Base-by-base conservation (phyloP, 2,329 filamentous ascomycete species). In the Stemphylium beticola region DNA sequence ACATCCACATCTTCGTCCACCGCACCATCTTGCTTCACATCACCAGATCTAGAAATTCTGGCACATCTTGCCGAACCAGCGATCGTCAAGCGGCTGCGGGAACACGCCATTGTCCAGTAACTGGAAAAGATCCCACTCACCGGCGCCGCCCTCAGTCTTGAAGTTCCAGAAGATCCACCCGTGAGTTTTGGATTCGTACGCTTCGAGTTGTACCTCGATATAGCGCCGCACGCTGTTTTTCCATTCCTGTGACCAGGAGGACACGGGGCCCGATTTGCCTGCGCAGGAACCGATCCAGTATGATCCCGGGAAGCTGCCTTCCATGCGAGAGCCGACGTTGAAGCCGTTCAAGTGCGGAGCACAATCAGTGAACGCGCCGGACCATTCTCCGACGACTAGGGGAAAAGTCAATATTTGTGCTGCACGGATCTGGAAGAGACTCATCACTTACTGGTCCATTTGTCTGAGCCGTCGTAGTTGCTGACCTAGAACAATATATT, bases 341-440 rank as follows among this genome's bases (percentile, higher is more conserved):
- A 66, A 73, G 55, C 74, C 79, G 58, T 81, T 82, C 36, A 82
- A 73, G 31, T 76, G 72, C 1, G 70, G 69, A 7, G 82, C 82
- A 64, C 82, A 83, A 66, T 85, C 83, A 0, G 87, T 89, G 76
- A 88, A 80, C 31, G 86, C 87, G 15, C 80, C 86, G 0, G 82
- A 84, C 86, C 87, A 90, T 73, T 90, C 87, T 45, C 87, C 87
- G 3, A 87, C 81, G 38, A 89, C 59, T 61, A n/a, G 33, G 10
- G 15, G 22, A 22, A 31, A 24, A 9, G 36, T 59, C 38, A 53
- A 53, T 47, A 31, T 26, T 17, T 17, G 32, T 22, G 8, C 10
- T 5, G 26, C 8, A 40, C 33, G 4, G 15, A 32, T 10, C 10
- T 9, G 9, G n/a, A 18, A 18, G 34, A 0, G 6, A 10, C 11